Base-by-base conservation (phyloP, 2,329 filamentous ascomycete genomes). In the Dichotomopilus funicola region DNA sequence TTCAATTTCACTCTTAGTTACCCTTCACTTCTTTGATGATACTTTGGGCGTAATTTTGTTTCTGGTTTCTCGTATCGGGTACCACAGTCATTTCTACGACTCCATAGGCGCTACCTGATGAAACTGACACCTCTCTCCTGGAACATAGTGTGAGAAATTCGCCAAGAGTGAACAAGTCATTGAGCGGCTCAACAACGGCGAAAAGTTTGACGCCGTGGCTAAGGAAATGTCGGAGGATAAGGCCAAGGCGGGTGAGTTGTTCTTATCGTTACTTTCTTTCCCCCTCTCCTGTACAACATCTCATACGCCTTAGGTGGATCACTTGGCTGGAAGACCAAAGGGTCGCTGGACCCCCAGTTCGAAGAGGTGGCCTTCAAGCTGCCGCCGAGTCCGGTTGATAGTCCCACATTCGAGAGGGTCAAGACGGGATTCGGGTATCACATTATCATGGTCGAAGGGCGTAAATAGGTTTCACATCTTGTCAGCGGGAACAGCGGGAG, bases 381-480 rank as follows among this genome's bases (percentile, higher is more conserved):
- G 38, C 82, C 86, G 62, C 72, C 79, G 1, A 89, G 85, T 65
- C 84, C 83, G 7, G 85, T 82, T 10, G 74, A 68, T 10, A 83
- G 72, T 56, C 85, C 87, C 1, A 85, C 83, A 66, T 79, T 80
- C 66, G 87, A 75, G 1, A 85, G 90, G 72, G 84, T 78, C 27
- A 90, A 88, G 76, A 91, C 88, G 1, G 77, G 75, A 1, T 86
- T 88, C 71, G 88, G 88, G 0, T 91, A 91, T 73, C 88, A 91
- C 69, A 83, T 91, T 61, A 82, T 91, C 61, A 89, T 91, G 83
- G 87, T 91, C 5, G 79, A 83, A 63, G 79, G 76, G 49, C 72
- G 79, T 63, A 80, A 79, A 68, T 81, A 59, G 49, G 31, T 46
- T 42, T 19, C 8, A 34, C 47, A 46, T 35, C 44, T 36, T 12